Evolutionary conservation across 2,329 filamentous ascomycete genomes (phyloP), one percentile per base, ranked within the genome.

Genomic region (Nemania abortiva): DNA sequence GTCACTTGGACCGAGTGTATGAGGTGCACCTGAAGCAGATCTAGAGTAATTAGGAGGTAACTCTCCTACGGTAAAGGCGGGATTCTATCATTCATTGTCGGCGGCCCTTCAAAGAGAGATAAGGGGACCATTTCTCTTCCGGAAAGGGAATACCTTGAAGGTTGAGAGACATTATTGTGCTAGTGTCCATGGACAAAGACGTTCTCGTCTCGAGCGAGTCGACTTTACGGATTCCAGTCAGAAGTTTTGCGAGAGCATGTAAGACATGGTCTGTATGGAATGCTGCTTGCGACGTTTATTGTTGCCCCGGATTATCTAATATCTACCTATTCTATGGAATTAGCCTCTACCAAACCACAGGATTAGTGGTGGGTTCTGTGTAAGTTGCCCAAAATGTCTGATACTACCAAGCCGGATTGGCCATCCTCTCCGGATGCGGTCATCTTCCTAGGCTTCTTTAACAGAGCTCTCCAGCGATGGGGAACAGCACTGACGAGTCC

Each of bases 31-130:
- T 57, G 49, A 27, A 37, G 24, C 50, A 61, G 31, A 61, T 63
- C 34, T 50, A 15, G 52, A 60, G 27, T 45, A 63, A 58, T 42
- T 42, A 59, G 56, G 53, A 69, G 66, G 49, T 39, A 60, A 37
- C 50, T 63, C 65, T 42, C 27, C 54, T 42, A 55, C 47, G 42
- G 55, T 52, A 55, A 58, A 37, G 42, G 54, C 49, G 53, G 55
- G 29, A 49, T 55, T 56, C 54, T 68, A 67, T 56, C 64, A 69
- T 67, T 61, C 67, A 75, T 77, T 71, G 72, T 74, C 72, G 69
- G 74, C 63, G 68, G 72, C 62, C 64, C 64, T 65, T 73, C 73
- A 62, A 73, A 74, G 73, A 39, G 63, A 65, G 65, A 69, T 73
- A 74, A 73, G 65, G 63, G 37, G 24, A 20, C 20, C 68, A 39